Evolutionary conservation across 2,329 filamentous ascomycete species (phyloP), one percentile per base, ranked within the genome.

Genomic region (Trichophyton verrucosum): DNA sequence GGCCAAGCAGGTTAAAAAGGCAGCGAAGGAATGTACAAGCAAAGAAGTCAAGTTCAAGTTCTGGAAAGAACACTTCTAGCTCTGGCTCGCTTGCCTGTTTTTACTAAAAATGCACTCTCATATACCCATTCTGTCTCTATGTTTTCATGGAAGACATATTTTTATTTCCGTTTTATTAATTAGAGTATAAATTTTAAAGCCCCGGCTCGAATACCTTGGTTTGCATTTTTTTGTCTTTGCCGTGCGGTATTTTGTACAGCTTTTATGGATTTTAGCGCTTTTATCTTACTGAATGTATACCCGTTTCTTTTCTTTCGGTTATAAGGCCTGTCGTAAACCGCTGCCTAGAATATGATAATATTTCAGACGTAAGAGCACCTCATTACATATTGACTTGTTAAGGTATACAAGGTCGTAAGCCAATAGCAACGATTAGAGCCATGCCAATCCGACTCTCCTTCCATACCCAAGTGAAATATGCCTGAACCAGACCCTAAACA

Each of bases 21-120:
- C 92, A 15, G 88, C 89, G 66, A 88, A 87, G 70, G 74, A 79
- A 59, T 86, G 87, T 15, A 88, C 85, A 11, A 85, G 82, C 42
- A 83, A 83, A 64, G 88, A 95, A 67, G 90, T 99, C 61, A 84
- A 86, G 69, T 99, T 97, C 78, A 88, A 89, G 68, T 99, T 99
- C 80, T 99, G 94, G 94, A 99, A 99, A 79, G 94, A 99, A 76
- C 92, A 99, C 70, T 79, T 78, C 64, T 79, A 46, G 38, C 49
- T 38, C 61, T 59, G 59, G 24, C 33, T 30, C 47, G 6, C 30
- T 30, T 44, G 24, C 22, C 44, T 22, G 7, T n/a, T 33, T 17
- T 33, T 24, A 11, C 11, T 1, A 17, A 36, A 49, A 1, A 30
- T 22, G 33, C 22, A 17, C 13, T 40, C 27, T 11, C 11, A 36